Base-by-base conservation (phyloP, 768 basidiomycete genomes). In the Trametes cinnabarina region DNA sequence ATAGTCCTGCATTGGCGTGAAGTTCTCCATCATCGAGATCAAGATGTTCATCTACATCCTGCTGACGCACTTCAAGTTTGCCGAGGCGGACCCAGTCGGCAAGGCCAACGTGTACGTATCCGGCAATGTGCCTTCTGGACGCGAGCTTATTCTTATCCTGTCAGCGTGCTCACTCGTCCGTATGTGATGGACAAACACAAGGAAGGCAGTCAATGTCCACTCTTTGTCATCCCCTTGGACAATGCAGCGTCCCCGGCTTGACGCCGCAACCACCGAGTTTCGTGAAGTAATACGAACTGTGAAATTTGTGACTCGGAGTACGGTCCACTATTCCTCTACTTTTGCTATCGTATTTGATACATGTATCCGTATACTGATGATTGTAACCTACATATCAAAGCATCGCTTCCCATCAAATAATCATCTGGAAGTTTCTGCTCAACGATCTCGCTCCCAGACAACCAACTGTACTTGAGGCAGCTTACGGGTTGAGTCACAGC, bases 11-110 rank as follows among this genome's bases (percentile, higher is more conserved):
- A 88, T 92, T 47, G 91, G 91, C 3, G 78, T 88, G 74, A 83
- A 86, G 22, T 91, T 94, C 69, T 89, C 91, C 5, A 73, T 92
- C 68, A 88, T 92, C 52, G 90, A 94, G 74, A 85, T 91, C 63
- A 93, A 93, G 73, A 79, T 82, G 0, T 86, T 93, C 67, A 66
- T 91, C 9, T 90, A 83, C 64, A 78, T 85, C 48, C 76, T 93
- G 20, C 63, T 93, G 41, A 84, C 84, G 12, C 79, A 82, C 65
- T 93, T 91, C 63, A 75, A 71, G 6, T 92, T 98, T 58, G 88
- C 86, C 0, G 79, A 81, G 43, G 90, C 87, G 62, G 92, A 94
- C 0, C 81, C 84, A 65, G 94, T 94, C 47, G 83, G 94, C 63
- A 84, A 83, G 65, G 82, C 77, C 3, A 98, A 97, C 66, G 82